phyloP scores from a whole-genome alignment of 1,284 basidiomycete species.

The Fomitopsis betulina region DNA sequence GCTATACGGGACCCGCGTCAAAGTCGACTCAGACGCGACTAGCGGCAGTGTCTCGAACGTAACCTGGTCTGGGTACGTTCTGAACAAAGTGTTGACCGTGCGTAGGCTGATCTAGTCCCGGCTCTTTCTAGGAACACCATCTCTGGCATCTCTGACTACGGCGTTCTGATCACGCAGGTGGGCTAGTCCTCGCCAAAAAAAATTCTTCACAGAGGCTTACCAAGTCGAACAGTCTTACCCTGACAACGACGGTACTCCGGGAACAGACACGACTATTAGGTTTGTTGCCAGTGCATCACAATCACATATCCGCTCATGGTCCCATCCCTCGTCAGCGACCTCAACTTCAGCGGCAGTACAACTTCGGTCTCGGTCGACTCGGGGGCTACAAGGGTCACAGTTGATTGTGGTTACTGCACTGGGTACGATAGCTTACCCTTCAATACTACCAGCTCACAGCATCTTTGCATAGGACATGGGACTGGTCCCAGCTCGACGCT shows the following conservation, averaged over 20 bases:
- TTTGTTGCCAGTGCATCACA: constrained; percentile 1
- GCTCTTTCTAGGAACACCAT: constrained; percentile 19
- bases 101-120: no score
- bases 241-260: constrained; percentile 32
- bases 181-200: no score
- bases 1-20: constrained; percentile 29
- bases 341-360: constrained; percentile 27
- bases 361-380: constrained; percentile 25
- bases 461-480: constrained; percentile 36
- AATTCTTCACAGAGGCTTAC: no score
- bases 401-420: constrained; percentile 30
- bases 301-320: neutral
- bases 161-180: constrained; percentile 33
- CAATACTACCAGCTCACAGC: neutral
- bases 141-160: constrained; percentile 27
- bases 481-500: constrained; percentile 44
- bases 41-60: constrained; percentile 31
- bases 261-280: constrained; percentile 29
- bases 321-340: constrained; percentile 27
- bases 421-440: constrained; percentile 11
- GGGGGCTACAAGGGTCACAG: constrained; percentile 26
- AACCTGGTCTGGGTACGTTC: constrained; percentile 28
- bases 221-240: constrained; percentile 30
- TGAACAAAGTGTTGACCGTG: no score
- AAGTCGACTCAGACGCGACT: constrained; percentile 31